Evolutionary conservation across 2,329 filamentous ascomycete species (phyloP), one percentile per base, ranked within the genome.

Genomic region (Sporothrix variecibatus): DNA sequence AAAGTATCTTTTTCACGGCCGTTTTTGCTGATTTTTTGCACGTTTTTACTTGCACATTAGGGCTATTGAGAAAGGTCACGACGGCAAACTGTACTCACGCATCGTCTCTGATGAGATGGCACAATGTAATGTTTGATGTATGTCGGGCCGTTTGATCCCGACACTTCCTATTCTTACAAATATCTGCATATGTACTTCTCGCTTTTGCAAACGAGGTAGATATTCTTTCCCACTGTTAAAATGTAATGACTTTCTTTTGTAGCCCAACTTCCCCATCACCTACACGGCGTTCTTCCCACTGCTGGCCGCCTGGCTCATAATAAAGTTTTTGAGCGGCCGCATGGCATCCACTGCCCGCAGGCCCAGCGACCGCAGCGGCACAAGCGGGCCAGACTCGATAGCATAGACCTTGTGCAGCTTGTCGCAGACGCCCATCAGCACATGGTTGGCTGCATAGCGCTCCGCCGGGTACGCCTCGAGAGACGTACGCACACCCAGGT

Each of bases 361-460:
- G 0, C 95, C 95, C 65, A 94, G 80, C 72, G 93, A 95, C 76
- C 95, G 88, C 70, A 95, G 85, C 78, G 92, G 92, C 23, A 97
- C 93, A 46, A 98, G 83, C 0, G 94, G 94, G 0, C 93, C 93
- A 75, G 89, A 91, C 28, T 90, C 90, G 0, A 94, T 90, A n/a
- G 92, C 92, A 82, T 97, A 98, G 60, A 98, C 84, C 84, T 95
- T 97, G 82, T 98, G 94, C 78, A 98, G 85, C 84, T 98, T 95
- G 83, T 98, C 95, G 77, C 91, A 93, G 64, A 92, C 92, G 73
- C 90, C 95, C 72, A 95, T 86, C 81, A 97, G 87, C 75, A 92
- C 87, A 77, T 92, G 93, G 82, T 98, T 98, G 56, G 90, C 89
- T 1, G 91, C 88, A 82, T 97, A 99, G 53, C 95, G 88, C 79